Evolutionary conservation across 2,329 filamentous ascomycete genomes (phyloP).

Genomic region (Dactylellina parvicollis): DNA sequence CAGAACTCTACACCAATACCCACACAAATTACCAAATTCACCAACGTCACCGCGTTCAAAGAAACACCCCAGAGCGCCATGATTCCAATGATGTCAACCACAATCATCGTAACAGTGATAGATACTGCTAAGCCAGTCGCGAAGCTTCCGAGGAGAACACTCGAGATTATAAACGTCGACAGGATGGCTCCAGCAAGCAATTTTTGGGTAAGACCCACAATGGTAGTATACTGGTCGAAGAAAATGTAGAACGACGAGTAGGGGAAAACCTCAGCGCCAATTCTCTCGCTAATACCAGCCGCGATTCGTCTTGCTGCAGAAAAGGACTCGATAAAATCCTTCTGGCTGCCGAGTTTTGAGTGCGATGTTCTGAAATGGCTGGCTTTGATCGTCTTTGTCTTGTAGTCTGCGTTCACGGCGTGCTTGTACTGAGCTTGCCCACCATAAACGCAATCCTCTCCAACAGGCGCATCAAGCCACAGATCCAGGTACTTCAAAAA

Average conservation of each 20-base stretch:
- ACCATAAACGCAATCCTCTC: conserved; percentile 84
- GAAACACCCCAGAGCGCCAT: conserved; percentile 91
- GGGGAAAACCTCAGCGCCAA: conserved; percentile 85
- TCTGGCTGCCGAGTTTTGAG: conserved; percentile 83
- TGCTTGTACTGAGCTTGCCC: conserved; percentile 87
- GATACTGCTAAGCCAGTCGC: conserved; percentile 84
- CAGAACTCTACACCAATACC: conserved; percentile 98
- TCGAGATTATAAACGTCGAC: conserved; percentile 84
- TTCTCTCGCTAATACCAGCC: conserved; percentile 74
- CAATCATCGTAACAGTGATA: conserved; percentile 87
- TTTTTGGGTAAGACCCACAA: conserved; percentile 79
- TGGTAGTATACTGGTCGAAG: conserved; percentile 94
- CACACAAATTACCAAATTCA: conserved; percentile 96
- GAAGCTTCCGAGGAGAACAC: conserved; percentile 82
- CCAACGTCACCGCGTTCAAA: conserved; percentile 91
- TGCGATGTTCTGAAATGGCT: conserved; percentile 94
- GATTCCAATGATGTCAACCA: conserved; percentile 91
- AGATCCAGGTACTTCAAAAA: conserved; percentile 86
- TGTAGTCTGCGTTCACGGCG: conserved; percentile 79
- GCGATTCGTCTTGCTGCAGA: conserved; percentile 88
- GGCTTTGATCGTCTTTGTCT: conserved; percentile 75
- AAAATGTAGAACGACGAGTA: conserved; percentile 99
- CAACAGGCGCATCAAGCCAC: conserved; percentile 83
- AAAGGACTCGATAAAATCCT: conserved; percentile 93
- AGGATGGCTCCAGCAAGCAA: conserved; percentile 84